Evolutionary conservation across 805 yeast genomes (phyloP).

Genomic region (Ogataea wickerhamii): DNA sequence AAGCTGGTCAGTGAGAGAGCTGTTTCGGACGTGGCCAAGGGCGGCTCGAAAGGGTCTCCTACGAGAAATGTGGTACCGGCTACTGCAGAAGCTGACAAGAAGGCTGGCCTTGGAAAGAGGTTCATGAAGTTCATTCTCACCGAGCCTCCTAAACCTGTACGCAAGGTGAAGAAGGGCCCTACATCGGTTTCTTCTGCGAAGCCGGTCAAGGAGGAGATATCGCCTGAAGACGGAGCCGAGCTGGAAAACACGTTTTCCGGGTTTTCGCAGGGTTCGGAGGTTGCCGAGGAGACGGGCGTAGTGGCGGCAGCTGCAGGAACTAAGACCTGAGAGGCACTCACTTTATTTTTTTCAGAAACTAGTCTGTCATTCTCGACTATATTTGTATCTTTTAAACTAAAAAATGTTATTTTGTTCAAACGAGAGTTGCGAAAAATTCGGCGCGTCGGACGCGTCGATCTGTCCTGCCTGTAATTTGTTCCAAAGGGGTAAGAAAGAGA

Average conservation of each 20-base stretch:
- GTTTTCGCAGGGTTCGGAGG: slow-evolving; percentile 43
- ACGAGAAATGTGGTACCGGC: neutral
- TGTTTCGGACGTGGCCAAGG: slow-evolving; percentile 8
- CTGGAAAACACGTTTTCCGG: slow-evolving; percentile 36
- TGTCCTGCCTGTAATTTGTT: slow-evolving; percentile 8
- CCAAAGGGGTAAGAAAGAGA: slow-evolving; percentile 12
- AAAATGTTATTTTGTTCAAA: no score
- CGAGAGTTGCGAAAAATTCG: no score
- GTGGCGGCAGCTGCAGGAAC: no score
- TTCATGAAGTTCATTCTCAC: slow-evolving; percentile 21
- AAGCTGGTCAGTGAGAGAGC: slow-evolving; percentile 7
- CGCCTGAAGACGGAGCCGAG: slow-evolving; percentile 12
- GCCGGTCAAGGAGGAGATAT: neutral
- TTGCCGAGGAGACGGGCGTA: slow-evolving; percentile 12
- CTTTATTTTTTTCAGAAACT: no score
- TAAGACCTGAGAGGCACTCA: no score
- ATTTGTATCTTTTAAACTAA: no score
- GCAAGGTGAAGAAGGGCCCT: slow-evolving; percentile 13
- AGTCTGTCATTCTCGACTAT: no score
- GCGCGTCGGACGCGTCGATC: neutral
- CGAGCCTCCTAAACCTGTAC: slow-evolving; percentile 21
- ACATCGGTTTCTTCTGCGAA: neutral
- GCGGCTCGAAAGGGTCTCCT: slow-evolving; percentile 9
- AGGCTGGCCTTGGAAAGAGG: slow-evolving; percentile 20
- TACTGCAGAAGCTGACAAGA: slow-evolving; percentile 8